Conservation (phyloP, 148 eudicot species). For the Amaranthus cruentus region DNA sequence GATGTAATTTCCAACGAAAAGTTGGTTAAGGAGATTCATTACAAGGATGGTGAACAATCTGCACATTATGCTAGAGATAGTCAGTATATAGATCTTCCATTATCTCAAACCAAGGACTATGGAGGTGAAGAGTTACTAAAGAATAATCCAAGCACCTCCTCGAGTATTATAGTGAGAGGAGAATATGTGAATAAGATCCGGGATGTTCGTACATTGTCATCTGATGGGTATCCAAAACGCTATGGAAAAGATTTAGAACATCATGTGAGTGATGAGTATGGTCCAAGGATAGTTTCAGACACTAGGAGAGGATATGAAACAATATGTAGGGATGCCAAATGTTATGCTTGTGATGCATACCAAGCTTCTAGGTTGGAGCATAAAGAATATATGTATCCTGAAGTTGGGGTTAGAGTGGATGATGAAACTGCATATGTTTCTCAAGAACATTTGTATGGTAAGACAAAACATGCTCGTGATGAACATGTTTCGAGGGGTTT, state of each 20-base stretch:
- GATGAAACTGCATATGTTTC: constrained; percentile 25
- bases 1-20: constrained; percentile 22
- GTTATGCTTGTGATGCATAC: constrained; percentile 20
- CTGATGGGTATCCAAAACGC: constrained; percentile 23
- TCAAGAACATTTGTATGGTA: constrained; percentile 19
- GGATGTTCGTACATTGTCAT: constrained; percentile 22
- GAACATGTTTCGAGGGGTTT: constrained; percentile 19
- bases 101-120: constrained; percentile 28
- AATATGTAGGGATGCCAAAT: constrained; percentile 22
- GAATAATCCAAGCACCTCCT: constrained; percentile 28
- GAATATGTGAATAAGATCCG: constrained; percentile 14
- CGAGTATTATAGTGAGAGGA: constrained; percentile 22
- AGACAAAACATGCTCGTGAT: constrained; percentile 15
- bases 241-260: constrained; percentile 24
- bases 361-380: constrained; percentile 22
- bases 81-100: constrained; percentile 16
- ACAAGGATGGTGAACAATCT: constrained; percentile 25
- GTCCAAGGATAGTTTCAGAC: constrained; percentile 26
- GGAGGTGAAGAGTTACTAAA: constrained; percentile 23
- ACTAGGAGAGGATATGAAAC: constrained; percentile 22
- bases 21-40: constrained; percentile 18
- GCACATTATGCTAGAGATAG: constrained; percentile 22
- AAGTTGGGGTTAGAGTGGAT: constrained; percentile 21
- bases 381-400: constrained; percentile 27
- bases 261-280: constrained; percentile 20